Base-by-base conservation (phyloP, 345 rosid species). In the Sisymbrium altissimum region DNA sequence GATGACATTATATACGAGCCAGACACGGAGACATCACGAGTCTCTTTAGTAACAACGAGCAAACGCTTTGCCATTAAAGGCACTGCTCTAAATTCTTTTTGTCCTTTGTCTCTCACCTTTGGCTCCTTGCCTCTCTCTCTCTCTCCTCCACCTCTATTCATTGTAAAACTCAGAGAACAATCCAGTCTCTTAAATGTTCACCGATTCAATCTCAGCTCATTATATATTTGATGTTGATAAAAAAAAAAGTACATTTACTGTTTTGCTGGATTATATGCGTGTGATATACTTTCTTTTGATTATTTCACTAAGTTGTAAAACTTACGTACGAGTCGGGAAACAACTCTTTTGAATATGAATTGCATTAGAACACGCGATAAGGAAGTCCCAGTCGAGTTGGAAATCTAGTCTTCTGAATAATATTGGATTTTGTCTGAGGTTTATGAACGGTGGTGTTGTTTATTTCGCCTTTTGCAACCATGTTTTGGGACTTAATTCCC, bases 21-120 rank as follows among this genome's bases (percentile, higher is more conserved):
- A 61, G 66, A 70, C 75, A 76, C 71, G 80, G 70, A 69, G 52
- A 43, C 66, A 76, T 76, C 80, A 69, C 59, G 66, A 69, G 65
- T 76, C 79, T 54, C 71, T 76, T 69, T 76, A 68, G 69, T 32
- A 12, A 75, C 79, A 68, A 59, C 79, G 41, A 60, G 40, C 64
- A 60, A 68, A 61, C 41, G 30, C 62, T 39, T 44, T 76, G 64
- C 49, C 13, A 76, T 52, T 76, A 19, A 76, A 61, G 56, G 49
- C 79, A 33, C 4, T 62, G 64, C 79, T 44, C 79, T 76, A 52
- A 61, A 76, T 68, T 76, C 70, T 12, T 75, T 75, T 75, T 75
- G 79, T 68, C 74, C 9, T 27, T 45, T 23, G 25, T 43, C 70
- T 53, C 69, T 8, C 45, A 13, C 57, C 15, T 70, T 14, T 58